Evolutionary conservation across 2,329 filamentous ascomycete genomes (phyloP).

Genomic region (Aspergillus fumigatus): DNA sequence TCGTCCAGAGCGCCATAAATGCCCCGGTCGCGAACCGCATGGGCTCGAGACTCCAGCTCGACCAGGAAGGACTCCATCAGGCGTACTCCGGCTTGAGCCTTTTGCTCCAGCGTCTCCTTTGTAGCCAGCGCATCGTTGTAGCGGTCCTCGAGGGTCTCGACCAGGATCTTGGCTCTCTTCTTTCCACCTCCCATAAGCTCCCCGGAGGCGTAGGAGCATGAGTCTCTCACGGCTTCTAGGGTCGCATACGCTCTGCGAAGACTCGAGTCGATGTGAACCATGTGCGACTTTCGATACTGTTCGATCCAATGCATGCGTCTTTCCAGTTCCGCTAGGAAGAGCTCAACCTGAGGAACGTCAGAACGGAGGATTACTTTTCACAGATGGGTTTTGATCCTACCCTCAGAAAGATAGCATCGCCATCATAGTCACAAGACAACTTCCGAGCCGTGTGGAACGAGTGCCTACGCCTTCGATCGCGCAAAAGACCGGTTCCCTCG

Average conservation of each 20-base stretch:
- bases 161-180: conserved; percentile 77
- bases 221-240: conserved; percentile 76
- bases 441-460: conserved; percentile 42
- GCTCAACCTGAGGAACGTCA: conserved; percentile 35
- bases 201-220: conserved; percentile 85
- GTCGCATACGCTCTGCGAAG: conserved; percentile 82
- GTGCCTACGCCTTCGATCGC: conserved; percentile 40
- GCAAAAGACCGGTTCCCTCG: conserved; percentile 32
- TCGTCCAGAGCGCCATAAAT: conserved; percentile 74
- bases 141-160: conserved; percentile 82
- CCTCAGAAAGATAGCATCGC: conserved; percentile 43
- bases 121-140: conserved; percentile 83
- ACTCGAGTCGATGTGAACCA: conserved; percentile 75
- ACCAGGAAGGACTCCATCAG: conserved; percentile 79
- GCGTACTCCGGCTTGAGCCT: conserved; percentile 80
- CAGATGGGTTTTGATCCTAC: conserved; percentile 18
- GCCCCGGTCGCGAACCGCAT: conserved; percentile 73
- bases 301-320: conserved; percentile 83
- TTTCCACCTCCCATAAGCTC: conserved; percentile 85
- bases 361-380: neutral
- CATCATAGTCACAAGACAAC: conserved; percentile 42
- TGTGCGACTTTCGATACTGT: conserved; percentile 74
- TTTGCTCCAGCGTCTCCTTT: conserved; percentile 84
- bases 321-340: conserved; percentile 72
- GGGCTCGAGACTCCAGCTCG: conserved; percentile 78